Conservation (phyloP, 345 rosid species). For the Cardiospermum halicacabum region DNA sequence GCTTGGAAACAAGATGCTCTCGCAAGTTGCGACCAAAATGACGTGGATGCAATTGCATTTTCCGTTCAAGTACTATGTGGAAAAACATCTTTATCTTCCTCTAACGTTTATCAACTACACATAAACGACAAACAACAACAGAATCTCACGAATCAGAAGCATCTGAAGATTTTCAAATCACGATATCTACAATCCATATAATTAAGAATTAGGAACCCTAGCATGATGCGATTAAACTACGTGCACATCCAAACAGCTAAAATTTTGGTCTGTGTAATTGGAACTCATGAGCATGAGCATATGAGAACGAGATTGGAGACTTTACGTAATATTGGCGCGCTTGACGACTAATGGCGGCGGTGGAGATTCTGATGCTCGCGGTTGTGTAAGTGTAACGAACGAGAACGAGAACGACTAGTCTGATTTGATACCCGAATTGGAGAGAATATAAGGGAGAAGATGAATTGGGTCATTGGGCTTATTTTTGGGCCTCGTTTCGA, state of each 20-base stretch:
- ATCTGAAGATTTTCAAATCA: too few relatives aligned
- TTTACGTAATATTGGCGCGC: too few relatives aligned
- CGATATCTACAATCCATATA: background rate
- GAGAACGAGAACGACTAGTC: too few relatives aligned
- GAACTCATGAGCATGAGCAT: background rate
- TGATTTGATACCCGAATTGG: too few relatives aligned
- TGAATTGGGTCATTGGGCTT: too few relatives aligned
- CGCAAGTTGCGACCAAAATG: constrained; percentile 84
- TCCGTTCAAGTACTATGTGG: constrained; percentile 80
- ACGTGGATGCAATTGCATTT: constrained; percentile 91
- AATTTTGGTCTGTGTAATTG: background rate
- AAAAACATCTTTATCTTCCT: constrained; percentile 51
- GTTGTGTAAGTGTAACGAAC: too few relatives aligned
- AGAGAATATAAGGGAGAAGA: too few relatives aligned
- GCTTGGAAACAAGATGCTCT: constrained; percentile 72
- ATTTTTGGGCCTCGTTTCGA: too few relatives aligned
- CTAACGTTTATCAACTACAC: background rate
- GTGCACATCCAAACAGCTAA: background rate
- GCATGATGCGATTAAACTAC: background rate
- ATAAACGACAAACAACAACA: background rate
- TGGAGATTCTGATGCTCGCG: too few relatives aligned
- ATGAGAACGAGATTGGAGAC: too few relatives aligned
- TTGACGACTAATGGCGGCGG: background rate
- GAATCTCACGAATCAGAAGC: background rate
- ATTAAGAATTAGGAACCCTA: background rate